Evolutionary conservation across 2,329 filamentous ascomycete genomes (phyloP).

Genomic region (Ophiostoma sp.): DNA sequence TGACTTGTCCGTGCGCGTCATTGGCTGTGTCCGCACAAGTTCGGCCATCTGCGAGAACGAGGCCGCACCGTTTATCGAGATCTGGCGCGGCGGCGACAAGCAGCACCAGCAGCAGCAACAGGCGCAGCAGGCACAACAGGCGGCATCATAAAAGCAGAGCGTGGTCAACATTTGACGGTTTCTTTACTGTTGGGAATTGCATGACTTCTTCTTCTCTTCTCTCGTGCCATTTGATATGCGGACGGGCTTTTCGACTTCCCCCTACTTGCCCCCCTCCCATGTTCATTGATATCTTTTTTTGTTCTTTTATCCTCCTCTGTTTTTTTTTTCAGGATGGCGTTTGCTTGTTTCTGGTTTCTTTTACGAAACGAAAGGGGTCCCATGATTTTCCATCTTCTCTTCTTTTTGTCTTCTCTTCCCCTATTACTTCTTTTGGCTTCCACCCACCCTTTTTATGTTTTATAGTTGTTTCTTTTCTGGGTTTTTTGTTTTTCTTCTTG

Average conservation of each 20-base stretch:
- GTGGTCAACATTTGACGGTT: background rate
- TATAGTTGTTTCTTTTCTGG: background rate
- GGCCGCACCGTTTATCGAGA: conserved; percentile 55
- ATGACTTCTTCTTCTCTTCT: conserved; percentile 11
- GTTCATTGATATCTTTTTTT: background rate
- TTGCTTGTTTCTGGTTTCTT: conserved; percentile 8
- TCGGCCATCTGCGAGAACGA: conserved; percentile 69
- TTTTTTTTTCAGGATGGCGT: conserved; percentile 19
- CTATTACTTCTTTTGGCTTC: background rate
- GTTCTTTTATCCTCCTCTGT: background rate
- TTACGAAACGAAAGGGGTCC: conserved; percentile 4
- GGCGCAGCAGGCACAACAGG: background rate
- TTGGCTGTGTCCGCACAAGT: conserved; percentile 63
- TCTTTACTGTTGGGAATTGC: background rate
- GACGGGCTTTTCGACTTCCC: background rate
- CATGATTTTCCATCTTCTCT: background rate
- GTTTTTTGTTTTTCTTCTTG: background rate
- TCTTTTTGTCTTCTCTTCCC: background rate
- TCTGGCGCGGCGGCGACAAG: conserved; percentile 44
- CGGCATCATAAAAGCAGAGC: background rate
- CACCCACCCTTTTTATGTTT: background rate
- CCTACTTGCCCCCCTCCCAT: background rate
- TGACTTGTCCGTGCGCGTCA: conserved; percentile 79
- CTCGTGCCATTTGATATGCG: conserved; percentile 14
- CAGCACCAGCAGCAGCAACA: background rate